Conservation (phyloP, 495 filamentous ascomycete species). For the Jackrogersella multiformis region DNA sequence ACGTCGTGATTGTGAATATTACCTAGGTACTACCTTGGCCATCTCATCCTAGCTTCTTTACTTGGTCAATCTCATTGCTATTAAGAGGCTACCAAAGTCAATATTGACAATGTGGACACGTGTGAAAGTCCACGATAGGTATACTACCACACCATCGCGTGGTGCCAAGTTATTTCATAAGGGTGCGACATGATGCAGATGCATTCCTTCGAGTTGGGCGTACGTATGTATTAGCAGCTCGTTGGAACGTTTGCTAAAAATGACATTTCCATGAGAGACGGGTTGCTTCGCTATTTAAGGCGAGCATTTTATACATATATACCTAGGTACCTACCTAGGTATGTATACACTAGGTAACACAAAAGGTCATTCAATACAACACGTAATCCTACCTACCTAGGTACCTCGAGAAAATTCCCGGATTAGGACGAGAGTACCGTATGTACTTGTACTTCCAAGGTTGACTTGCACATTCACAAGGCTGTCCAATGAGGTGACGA, state of each 20-base stretch:
- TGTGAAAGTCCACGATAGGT: slow-evolving; percentile 13
- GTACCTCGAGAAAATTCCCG: slow-evolving; percentile 11
- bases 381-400: not conserved
- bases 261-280: not conserved
- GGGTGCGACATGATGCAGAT: slow-evolving; percentile 2
- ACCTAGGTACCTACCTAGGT: not conserved
- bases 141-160: not conserved
- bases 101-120: not conserved
- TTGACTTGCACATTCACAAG: slow-evolving; percentile 20
- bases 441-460: too few species aligned
- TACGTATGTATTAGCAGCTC: not conserved
- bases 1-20: not conserved
- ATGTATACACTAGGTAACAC: slow-evolving; percentile 9
- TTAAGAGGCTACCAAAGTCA: not conserved
- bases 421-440: too few species aligned
- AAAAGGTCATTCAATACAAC: slow-evolving; percentile 28
- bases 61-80: not conserved
- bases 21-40: too few species aligned
- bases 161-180: slow-evolving; percentile 4
- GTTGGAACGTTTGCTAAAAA: not conserved
- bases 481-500: slow-evolving; percentile 30
- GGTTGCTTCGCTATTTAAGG: slow-evolving; percentile 8
- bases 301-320: not conserved
- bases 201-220: slow-evolving; percentile 18
- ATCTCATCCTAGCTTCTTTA: not conserved